Conservation (phyloP, 176 grass and related monocot genomes). For the Zizania latifolia region DNA sequence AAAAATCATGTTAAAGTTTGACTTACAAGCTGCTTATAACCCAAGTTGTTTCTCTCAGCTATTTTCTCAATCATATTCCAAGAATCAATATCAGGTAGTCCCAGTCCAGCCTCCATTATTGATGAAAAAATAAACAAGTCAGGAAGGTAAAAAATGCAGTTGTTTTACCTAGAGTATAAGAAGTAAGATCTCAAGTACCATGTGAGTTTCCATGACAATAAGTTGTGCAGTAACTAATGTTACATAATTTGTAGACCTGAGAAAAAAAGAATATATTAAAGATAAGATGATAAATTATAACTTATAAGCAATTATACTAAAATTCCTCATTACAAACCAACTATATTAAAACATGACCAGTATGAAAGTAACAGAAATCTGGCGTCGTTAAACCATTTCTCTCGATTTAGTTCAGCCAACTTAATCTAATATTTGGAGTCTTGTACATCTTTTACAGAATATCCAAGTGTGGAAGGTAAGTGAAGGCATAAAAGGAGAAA, state of each 20-base stretch:
- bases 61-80: conserved; percentile 99
- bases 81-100: conserved; percentile 84
- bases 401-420: conserved; percentile 7
- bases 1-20: conserved; percentile 12
- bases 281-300: conserved; percentile 23
- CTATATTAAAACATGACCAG: conserved; percentile 19
- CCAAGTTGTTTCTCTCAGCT: conserved; percentile 94
- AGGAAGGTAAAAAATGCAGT: conserved; percentile 1
- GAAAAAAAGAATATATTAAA: conserved; percentile 29
- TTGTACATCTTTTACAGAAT: background rate
- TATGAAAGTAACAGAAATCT: conserved; percentile 2
- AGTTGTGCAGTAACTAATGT: conserved; percentile 89
- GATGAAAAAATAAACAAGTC: conserved; percentile 31
- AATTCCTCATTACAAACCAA: background rate
- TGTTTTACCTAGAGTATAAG: conserved; percentile 16
- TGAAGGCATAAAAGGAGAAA: background rate
- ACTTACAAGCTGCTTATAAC: conserved; percentile 98
- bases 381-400: background rate
- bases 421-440: conserved; percentile 14
- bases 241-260: conserved; percentile 84
- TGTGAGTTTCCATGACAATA: conserved; percentile 91
- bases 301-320: conserved; percentile 20
- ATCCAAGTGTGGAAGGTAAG: background rate
- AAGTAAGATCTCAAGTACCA: conserved; percentile 52
- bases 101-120: conserved; percentile 80